phyloP scores from a whole-genome alignment of 1,139 yeast species.

The Trichomonascaceae sp. region DNA sequence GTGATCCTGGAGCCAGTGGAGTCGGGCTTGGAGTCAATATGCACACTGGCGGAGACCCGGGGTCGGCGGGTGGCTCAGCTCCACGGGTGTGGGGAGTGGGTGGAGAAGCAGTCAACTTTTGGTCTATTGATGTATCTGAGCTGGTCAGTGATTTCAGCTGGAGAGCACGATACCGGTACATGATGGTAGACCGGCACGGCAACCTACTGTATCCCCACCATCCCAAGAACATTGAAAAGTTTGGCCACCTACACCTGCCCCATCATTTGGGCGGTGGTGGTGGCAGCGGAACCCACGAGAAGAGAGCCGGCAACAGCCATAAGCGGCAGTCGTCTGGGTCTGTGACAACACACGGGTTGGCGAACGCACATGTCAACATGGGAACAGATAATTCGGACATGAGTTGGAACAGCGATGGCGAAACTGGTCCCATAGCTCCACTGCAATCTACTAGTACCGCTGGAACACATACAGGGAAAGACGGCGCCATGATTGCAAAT shows the following conservation, averaged over 20 bases:
- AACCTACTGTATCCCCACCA: slow-evolving; percentile 41
- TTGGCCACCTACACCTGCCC: background rate
- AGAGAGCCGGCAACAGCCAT: background rate
- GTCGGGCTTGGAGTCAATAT: too few species aligned
- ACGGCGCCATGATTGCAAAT: too few species aligned
- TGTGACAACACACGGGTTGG: background rate
- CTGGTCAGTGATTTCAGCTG: slow-evolving; percentile 48
- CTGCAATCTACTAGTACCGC: background rate
- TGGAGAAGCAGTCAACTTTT: slow-evolving; percentile 25
- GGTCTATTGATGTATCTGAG: slow-evolving; percentile 64
- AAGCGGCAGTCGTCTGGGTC: background rate
- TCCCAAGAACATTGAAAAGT: background rate
- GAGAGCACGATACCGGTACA: slow-evolving; percentile 55
- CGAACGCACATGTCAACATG: too few species aligned
- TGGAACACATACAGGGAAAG: background rate
- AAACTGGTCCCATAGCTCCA: too few species aligned
- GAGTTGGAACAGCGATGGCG: slow-evolving; percentile 10
- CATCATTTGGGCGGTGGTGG: background rate
- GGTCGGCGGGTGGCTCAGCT: too few species aligned
- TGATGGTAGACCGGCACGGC: slow-evolving; percentile 41
- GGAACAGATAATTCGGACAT: slow-evolving; percentile 11
- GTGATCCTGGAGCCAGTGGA: too few species aligned
- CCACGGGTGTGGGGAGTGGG: too few species aligned
- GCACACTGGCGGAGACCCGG: too few species aligned
- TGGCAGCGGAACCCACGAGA: slow-evolving; percentile 1